Conservation (phyloP, 345 rosid species). For the Dipteronia sinensis region DNA sequence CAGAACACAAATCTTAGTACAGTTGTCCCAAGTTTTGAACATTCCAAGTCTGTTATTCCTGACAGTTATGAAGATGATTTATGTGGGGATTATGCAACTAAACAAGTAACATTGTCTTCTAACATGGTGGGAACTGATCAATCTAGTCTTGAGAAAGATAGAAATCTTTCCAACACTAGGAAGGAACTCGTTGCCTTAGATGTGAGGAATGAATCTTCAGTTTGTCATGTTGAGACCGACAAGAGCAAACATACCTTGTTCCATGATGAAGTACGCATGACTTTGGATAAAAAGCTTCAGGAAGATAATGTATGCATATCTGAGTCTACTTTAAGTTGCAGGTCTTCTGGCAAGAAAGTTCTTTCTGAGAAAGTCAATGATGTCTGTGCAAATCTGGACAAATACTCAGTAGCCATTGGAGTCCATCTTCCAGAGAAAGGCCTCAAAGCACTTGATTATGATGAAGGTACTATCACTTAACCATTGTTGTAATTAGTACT, state of each 20-base stretch:
- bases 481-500: conserved; percentile 1
- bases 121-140: conserved; percentile 31
- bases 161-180: conserved; percentile 13
- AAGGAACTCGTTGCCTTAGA: conserved; percentile 18
- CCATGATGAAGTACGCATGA: conserved; percentile 33
- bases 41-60: conserved; percentile 32
- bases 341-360: conserved; percentile 23
- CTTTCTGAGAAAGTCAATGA: conserved; percentile 23
- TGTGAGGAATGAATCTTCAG: conserved; percentile 18
- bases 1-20: conserved; percentile 29
- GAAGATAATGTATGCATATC: conserved; percentile 28
- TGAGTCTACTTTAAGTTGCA: conserved; percentile 30
- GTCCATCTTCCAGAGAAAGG: conserved; percentile 26
- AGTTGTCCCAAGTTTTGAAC: conserved; percentile 31
- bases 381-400: conserved; percentile 24
- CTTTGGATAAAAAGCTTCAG: conserved; percentile 25
- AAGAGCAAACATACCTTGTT: conserved; percentile 27
- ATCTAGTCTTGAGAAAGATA: conserved; percentile 25
- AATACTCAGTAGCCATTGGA: conserved; percentile 22
- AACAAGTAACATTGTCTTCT: conserved; percentile 23
- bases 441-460: conserved; percentile 27
- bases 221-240: conserved; percentile 30
- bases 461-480: conserved; percentile 39
- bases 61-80: conserved; percentile 58
- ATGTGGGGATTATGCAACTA: conserved; percentile 25